phyloP scores from a whole-genome alignment of 306 rosid genomes.

The Coriaria nepalensis region DNA sequence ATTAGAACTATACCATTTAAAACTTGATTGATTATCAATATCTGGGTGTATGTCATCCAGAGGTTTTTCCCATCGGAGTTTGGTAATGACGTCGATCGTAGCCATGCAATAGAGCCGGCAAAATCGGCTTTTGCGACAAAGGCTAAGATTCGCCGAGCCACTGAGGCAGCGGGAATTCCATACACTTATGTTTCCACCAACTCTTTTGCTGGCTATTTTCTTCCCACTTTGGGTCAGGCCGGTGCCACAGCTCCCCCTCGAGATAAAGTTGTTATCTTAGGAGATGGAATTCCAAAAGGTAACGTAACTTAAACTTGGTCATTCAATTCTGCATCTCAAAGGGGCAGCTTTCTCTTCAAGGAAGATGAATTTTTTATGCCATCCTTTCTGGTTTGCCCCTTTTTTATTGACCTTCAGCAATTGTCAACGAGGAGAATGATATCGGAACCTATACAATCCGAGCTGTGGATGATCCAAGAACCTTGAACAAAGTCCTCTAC shows the following conservation, averaged over 20 bases:
- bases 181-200: constrained; percentile 25
- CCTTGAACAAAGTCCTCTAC: constrained; percentile 29
- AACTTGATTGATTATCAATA: neutral
- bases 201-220: constrained; percentile 25
- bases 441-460: constrained; percentile 19
- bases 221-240: constrained; percentile 20
- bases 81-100: constrained; percentile 32
- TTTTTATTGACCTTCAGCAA: constrained; percentile 12
- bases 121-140: constrained; percentile 19
- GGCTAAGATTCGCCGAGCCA: constrained; percentile 16
- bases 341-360: too few species aligned
- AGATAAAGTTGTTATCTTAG: constrained; percentile 24
- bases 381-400: neutral
- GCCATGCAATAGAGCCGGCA: constrained; percentile 31
- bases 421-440: constrained; percentile 34
- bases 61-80: constrained; percentile 34
- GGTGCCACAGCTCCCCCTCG: constrained; percentile 27
- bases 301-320: neutral
- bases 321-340: too few species aligned
- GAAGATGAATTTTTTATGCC: neutral
- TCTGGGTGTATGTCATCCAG: constrained; percentile 1
- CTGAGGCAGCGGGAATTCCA: constrained; percentile 34
- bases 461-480: constrained; percentile 34
- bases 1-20: neutral
- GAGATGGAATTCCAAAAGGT: constrained; percentile 35